Evolutionary conservation across 225 moss, liverwort and hornwort species (phyloP), one percentile per base, ranked within the genome.

Genomic region (Physcomitrellopsis africana): DNA sequence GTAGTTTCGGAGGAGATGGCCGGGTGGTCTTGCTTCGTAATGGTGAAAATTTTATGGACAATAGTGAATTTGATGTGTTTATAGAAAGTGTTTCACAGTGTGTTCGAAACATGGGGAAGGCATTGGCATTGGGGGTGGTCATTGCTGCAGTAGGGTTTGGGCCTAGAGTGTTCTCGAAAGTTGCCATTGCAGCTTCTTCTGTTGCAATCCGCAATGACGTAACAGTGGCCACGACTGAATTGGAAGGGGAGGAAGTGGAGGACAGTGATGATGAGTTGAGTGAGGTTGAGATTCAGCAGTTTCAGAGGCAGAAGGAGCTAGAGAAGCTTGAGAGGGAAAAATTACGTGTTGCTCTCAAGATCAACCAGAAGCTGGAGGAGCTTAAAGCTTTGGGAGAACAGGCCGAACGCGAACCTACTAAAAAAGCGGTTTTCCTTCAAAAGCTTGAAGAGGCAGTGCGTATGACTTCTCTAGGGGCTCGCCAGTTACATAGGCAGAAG

Each of bases 111-210:
- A 79, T 88, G 73, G 87, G 92, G 47, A 93, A 75, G 75, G 77
- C 86, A 65, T 65, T 96, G 79, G 83, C 82, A 44, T 58, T 93
- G 58, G 92, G 86, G 32, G 47, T 84, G 66, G 53, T 93, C 16
- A 81, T 96, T 82, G 70, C 86, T 51, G 80, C 84, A 53, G 73
- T 93, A 66, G 85, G 89, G 59, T 88, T 90, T 78, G 82, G 78
- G 49, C 68, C 85, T 1, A 78, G 78, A 61, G 72, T 65, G 43
- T 48, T 81, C 45, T 80, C 72, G 19, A 72, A 83, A 61, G 52
- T 68, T 60, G 92, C 93, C 27, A 66, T 90, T 68, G 96, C 92
- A 58, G 82, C 84, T 68, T 85, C 92, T 11, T 63, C 84, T 65
- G 76, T 75, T 43, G 78, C 84, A 43, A 76, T 79, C 52, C 24